phyloP scores from a whole-genome alignment of 495 filamentous ascomycete genomes.

The Cercophora samala region DNA sequence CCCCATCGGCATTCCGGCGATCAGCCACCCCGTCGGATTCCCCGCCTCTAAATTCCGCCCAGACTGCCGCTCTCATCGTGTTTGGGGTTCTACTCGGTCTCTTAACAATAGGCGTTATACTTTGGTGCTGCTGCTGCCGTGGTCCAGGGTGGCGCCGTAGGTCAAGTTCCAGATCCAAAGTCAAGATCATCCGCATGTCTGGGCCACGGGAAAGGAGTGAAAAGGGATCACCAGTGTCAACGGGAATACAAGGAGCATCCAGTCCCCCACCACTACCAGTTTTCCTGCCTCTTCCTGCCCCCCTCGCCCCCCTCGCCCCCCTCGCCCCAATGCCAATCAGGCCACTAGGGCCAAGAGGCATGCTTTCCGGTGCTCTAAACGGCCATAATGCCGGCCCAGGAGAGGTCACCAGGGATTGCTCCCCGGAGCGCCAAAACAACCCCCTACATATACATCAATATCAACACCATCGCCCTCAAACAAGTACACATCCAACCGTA shows the following conservation, averaged over 20 bases:
- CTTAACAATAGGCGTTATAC: neutral
- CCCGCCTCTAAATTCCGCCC: neutral
- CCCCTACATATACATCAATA: neutral
- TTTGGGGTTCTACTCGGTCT: neutral
- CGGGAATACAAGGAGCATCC: neutral
- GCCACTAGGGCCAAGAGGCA: neutral
- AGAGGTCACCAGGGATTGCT: neutral
- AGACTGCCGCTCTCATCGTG: neutral
- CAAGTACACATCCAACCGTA: neutral
- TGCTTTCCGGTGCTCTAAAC: neutral
- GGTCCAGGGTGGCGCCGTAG: neutral
- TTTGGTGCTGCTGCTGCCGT: neutral
- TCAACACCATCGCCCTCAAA: neutral
- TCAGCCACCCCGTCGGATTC: neutral
- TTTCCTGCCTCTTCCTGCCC: neutral
- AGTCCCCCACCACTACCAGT: neutral
- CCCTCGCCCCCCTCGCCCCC: too few relatives aligned
- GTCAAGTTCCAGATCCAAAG: neutral
- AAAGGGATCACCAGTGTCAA: neutral
- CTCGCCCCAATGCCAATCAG: neutral
- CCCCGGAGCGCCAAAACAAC: neutral
- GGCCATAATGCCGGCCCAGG: too few relatives aligned
- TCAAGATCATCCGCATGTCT: conserved; percentile 7
- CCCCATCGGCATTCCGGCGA: neutral
- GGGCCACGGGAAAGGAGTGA: neutral